Evolutionary conservation across 2,329 filamentous ascomycete genomes (phyloP).

Genomic region (Calonectria hawksworthii): DNA sequence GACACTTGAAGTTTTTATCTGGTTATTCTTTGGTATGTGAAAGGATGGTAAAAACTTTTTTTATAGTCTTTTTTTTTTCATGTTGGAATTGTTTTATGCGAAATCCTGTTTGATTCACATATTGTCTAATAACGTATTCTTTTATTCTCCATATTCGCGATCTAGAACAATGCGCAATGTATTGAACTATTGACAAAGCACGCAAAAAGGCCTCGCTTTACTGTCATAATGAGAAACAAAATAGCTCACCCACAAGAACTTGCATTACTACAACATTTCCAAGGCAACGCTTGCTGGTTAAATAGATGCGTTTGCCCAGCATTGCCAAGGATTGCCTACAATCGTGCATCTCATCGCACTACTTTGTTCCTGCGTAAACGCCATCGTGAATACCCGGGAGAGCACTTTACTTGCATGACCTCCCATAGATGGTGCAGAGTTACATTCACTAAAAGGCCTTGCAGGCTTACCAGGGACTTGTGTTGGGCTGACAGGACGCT

Average conservation of each 20-base stretch:
- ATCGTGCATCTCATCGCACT: not conserved
- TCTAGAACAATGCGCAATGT: not conserved
- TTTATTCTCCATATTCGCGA: not conserved
- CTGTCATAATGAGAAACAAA: not conserved
- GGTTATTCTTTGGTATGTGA: not conserved
- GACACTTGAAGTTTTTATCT: not conserved
- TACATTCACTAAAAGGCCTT: slow-evolving; percentile 1
- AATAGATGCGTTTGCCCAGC: not conserved
- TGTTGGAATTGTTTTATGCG: not conserved
- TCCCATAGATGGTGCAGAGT: slow-evolving; percentile 4
- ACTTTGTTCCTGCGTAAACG: slow-evolving; percentile 4
- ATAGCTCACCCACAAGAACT: not conserved
- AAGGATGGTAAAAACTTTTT: not conserved
- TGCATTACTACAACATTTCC: not conserved
- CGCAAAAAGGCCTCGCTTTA: not conserved
- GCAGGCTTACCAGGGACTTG: not conserved
- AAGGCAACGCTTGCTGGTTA: no score
- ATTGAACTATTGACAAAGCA: not conserved
- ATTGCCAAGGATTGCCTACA: not conserved
- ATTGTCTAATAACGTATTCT: not conserved
- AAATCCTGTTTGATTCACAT: not conserved
- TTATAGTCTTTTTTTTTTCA: not conserved
- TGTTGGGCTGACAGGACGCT: not conserved
- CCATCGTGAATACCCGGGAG: not conserved
- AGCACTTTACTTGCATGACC: slow-evolving; percentile 11